These are phyloP conservation scores for Metschnikowia borealis DNA, from an alignment of 805 yeast genomes.

Conservation along the genomic window DNA sequence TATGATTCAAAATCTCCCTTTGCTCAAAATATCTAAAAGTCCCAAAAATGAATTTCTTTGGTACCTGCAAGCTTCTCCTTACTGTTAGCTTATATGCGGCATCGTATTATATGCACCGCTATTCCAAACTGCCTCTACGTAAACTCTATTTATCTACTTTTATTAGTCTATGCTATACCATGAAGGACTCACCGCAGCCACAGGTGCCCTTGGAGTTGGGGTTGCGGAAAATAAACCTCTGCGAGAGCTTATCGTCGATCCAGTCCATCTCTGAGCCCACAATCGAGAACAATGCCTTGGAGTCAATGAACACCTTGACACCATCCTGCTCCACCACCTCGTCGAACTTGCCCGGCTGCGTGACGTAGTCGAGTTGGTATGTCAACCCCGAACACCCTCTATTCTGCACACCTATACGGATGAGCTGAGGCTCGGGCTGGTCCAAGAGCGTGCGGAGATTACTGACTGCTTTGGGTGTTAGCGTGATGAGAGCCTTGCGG, in stretches of 20 bases:
- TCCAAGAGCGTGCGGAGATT: constrained; percentile 67
- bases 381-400: constrained; percentile 96
- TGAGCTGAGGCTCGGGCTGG: constrained; percentile 83
- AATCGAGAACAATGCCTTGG: constrained; percentile 91
- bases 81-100: too few species aligned
- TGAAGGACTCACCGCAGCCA: constrained; percentile 98
- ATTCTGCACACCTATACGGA: constrained; percentile 90
- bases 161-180: constrained; percentile 51
- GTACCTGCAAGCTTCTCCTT: too few species aligned
- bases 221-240: constrained; percentile 87
- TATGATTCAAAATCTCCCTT: too few species aligned
- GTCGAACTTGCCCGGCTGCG: constrained; percentile 90
- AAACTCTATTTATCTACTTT: neutral
- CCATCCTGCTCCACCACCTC: constrained; percentile 92
- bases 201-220: constrained; percentile 98
- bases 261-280: constrained; percentile 99
- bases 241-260: constrained; percentile 87
- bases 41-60: too few species aligned
- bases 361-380: constrained; percentile 86
- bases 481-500: constrained; percentile 81
- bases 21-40: too few species aligned
- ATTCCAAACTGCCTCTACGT: neutral
- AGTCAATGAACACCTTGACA: constrained; percentile 86
- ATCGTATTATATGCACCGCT: too few species aligned
- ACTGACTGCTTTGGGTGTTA: constrained; percentile 68